phyloP scores from a whole-genome alignment of 176 grass and related monocot species.

The Musa itinerans region DNA sequence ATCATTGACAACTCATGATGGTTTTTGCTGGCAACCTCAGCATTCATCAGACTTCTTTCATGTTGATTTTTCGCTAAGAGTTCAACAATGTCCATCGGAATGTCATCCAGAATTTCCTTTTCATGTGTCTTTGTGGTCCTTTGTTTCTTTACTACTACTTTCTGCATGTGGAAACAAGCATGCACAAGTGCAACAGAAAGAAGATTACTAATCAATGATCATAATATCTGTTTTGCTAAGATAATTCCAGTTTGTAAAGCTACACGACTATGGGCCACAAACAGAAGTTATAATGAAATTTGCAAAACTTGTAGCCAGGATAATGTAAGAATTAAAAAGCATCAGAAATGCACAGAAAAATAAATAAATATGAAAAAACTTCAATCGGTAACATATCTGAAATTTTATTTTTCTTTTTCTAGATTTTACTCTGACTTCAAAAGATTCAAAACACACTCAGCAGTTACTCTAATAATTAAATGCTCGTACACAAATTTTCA shows the following conservation, averaged over 20 bases:
- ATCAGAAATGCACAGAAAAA: neutral
- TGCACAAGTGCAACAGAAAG: too few relatives aligned
- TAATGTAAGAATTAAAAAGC: neutral
- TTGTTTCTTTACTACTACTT: slow-evolving; percentile 25
- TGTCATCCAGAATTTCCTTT: slow-evolving; percentile 39
- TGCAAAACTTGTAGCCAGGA: neutral
- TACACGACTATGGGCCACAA: neutral
- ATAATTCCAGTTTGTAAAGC: neutral
- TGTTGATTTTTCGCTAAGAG: slow-evolving; percentile 54
- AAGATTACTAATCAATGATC: neutral
- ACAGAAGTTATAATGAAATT: neutral
- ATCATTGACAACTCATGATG: neutral
- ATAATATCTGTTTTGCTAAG: neutral
- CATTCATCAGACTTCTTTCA: slow-evolving; percentile 35
- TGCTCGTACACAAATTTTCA: too few relatives aligned
- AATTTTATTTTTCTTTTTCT: neutral
- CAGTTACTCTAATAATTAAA: too few relatives aligned
- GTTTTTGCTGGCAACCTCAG: slow-evolving; percentile 21
- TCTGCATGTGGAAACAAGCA: neutral
- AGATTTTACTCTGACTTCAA: neutral
- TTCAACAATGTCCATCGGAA: slow-evolving; percentile 94
- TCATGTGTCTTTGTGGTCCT: slow-evolving; percentile 20
- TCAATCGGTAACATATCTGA: neutral
- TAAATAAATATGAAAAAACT: neutral
- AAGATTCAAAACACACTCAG: neutral